Percentiles rank a stretch among this genome's conserved stretches.
phyloP scores from a whole-genome alignment of 2,329 filamentous ascomycete genomes.

The Coniochaeta sp. region DNA sequence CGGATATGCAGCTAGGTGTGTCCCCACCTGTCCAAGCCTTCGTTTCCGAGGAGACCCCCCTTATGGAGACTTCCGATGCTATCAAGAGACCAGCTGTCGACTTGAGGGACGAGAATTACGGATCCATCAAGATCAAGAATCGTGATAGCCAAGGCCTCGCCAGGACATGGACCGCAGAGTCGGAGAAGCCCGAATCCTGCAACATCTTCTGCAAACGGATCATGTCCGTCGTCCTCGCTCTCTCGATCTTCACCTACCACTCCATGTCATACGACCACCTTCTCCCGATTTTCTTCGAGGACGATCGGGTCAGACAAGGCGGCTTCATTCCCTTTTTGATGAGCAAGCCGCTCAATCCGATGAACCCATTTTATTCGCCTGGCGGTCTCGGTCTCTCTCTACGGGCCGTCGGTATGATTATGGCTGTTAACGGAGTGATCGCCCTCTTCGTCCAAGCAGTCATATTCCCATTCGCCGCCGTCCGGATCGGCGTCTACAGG shows the following conservation, averaged over 20 bases:
- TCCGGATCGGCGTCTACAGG: constrained; percentile 49
- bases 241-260: constrained; percentile 90
- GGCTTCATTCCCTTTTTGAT: not conserved
- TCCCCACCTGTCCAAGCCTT: constrained; percentile 39
- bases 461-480: constrained; percentile 55
- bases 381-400: constrained; percentile 57
- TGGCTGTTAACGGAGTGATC: constrained; percentile 44
- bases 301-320: constrained; percentile 41
- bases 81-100: constrained; percentile 67
- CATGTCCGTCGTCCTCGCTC: constrained; percentile 67
- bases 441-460: constrained; percentile 67
- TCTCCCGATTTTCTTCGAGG: constrained; percentile 87
- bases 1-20: constrained; percentile 60
- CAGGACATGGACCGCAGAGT: constrained; percentile 14
- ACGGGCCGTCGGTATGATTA: constrained; percentile 50
- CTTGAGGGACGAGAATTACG: constrained; percentile 70
- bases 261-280: constrained; percentile 93
- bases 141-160: constrained; percentile 31
- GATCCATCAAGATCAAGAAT: constrained; percentile 49
- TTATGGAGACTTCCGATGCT: constrained; percentile 68
- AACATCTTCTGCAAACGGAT: constrained; percentile 54
- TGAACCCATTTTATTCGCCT: constrained; percentile 44
- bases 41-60: constrained; percentile 60
- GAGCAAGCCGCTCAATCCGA: constrained; percentile 9
- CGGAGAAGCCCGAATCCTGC: constrained; percentile 23